phyloP scores from a whole-genome alignment of 2,329 filamentous ascomycete genomes.

The Pseudopithomyces maydicus region DNA sequence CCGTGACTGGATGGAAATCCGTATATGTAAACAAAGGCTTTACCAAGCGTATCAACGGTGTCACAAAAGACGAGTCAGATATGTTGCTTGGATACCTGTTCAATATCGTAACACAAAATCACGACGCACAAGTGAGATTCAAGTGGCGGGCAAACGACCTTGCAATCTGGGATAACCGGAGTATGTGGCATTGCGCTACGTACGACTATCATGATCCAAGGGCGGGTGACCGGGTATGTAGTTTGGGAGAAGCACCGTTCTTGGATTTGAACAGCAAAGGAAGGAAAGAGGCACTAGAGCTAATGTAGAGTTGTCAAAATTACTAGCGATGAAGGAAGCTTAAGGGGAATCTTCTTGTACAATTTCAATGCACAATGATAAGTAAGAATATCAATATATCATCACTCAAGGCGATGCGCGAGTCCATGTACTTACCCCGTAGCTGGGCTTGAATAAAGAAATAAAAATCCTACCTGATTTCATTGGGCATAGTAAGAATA shows the following conservation, averaged over 20 bases:
- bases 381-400: too few relatives aligned
- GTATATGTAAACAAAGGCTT: slow-evolving; percentile 43
- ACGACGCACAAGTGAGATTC: slow-evolving; percentile 58
- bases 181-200: slow-evolving; percentile 64
- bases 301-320: slow-evolving; percentile 5
- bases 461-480: too few relatives aligned
- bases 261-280: slow-evolving; percentile 57
- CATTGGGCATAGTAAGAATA: too few relatives aligned
- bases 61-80: slow-evolving; percentile 52
- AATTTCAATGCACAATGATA: too few relatives aligned
- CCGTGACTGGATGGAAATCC: slow-evolving; percentile 66
- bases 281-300: slow-evolving; percentile 49
- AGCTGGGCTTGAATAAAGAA: too few relatives aligned
- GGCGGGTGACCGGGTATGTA: slow-evolving; percentile 57
- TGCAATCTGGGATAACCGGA: slow-evolving; percentile 71
- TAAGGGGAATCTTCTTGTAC: too few relatives aligned
- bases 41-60: slow-evolving; percentile 50
- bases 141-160: slow-evolving; percentile 47
- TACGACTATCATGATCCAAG: slow-evolving; percentile 64
- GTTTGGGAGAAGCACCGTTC: slow-evolving; percentile 63
- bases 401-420: too few relatives aligned
- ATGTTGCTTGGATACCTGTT: slow-evolving; percentile 49
- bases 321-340: too few relatives aligned
- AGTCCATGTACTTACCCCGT: too few relatives aligned
- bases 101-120: slow-evolving; percentile 55